A percentile compares a stretch with the other conserved stretches of the same genome.
These are phyloP conservation scores for Hyaloscypha bicolor DNA, from an alignment of 495 filamentous ascomycete genomes.

Conservation along the genomic window DNA sequence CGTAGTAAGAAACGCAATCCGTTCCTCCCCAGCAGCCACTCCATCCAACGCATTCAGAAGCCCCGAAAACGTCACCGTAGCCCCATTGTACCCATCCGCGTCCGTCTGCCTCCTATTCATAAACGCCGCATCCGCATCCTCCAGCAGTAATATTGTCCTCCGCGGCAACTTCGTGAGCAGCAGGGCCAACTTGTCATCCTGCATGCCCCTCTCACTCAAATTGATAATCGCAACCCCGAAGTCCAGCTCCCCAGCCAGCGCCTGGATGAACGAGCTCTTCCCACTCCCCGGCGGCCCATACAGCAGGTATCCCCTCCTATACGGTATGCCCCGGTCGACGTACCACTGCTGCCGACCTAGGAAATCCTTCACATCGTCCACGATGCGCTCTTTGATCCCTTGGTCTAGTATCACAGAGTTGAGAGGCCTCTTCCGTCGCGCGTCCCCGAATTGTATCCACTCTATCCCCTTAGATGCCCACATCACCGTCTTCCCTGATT, in stretches of 20 bases:
- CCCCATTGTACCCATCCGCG: conserved; percentile 82
- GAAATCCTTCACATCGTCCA: conserved; percentile 85
- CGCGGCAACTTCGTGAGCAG: conserved; percentile 86
- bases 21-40: conserved; percentile 91
- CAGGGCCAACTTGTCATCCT: conserved; percentile 87
- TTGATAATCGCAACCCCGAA: conserved; percentile 95
- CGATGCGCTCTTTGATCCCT: conserved; percentile 83
- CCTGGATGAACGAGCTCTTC: conserved; percentile 96
- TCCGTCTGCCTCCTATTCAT: conserved; percentile 76
- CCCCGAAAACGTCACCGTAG: conserved; percentile 94
- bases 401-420: conserved; percentile 85
- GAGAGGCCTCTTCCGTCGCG: conserved; percentile 82
- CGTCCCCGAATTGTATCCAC: conserved; percentile 86
- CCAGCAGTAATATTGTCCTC: conserved; percentile 82
- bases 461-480: conserved; percentile 79
- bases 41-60: conserved; percentile 93
- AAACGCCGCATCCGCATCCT: conserved; percentile 96
- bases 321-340: conserved; percentile 91
- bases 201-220: conserved; percentile 88
- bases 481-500: conserved; percentile 93
- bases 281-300: conserved; percentile 94
- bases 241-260: conserved; percentile 86
- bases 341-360: conserved; percentile 83
- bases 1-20: conserved; percentile 92
- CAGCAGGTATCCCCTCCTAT: conserved; percentile 88